Conservation (phyloP, 768 basidiomycete species). For the Rhodosporidiobolus sp. region DNA sequence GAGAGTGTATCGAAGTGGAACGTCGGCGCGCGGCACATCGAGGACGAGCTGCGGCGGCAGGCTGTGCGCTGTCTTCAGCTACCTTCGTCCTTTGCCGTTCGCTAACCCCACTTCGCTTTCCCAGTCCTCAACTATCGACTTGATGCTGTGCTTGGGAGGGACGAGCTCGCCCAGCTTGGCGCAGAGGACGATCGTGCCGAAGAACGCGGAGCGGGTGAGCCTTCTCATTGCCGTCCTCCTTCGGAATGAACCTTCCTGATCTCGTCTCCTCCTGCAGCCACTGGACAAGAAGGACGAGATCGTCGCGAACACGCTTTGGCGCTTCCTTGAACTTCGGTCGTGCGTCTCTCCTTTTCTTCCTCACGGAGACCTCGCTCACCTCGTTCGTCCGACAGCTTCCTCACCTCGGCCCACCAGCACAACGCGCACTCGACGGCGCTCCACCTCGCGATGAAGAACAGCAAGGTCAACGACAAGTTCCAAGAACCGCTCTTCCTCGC, state of each 20-base stretch:
- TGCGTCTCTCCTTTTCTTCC: conserved; percentile 51
- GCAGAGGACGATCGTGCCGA: conserved; percentile 64
- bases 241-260: conserved; percentile 49
- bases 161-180: conserved; percentile 78
- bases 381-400: conserved; percentile 61
- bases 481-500: conserved; percentile 94
- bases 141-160: conserved; percentile 88
- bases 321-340: conserved; percentile 94
- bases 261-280: conserved; percentile 46
- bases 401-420: conserved; percentile 81
- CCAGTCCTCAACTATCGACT: conserved; percentile 96
- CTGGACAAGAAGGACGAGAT: conserved; percentile 98
- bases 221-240: background rate
- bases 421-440: conserved; percentile 87
- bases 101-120: background rate
- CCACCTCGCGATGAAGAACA: conserved; percentile 70
- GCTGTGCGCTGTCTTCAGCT: conserved; percentile 69
- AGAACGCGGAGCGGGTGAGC: conserved; percentile 33
- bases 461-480: conserved; percentile 93
- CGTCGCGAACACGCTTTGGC: conserved; percentile 97
- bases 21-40: conserved; percentile 75
- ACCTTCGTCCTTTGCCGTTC: too few relatives aligned
- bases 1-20: conserved; percentile 87
- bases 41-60: conserved; percentile 92
- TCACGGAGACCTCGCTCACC: background rate